These are phyloP conservation scores for Fusarium nelsonii DNA, from an alignment of 2,329 filamentous ascomycete species.

Conservation along the genomic window DNA sequence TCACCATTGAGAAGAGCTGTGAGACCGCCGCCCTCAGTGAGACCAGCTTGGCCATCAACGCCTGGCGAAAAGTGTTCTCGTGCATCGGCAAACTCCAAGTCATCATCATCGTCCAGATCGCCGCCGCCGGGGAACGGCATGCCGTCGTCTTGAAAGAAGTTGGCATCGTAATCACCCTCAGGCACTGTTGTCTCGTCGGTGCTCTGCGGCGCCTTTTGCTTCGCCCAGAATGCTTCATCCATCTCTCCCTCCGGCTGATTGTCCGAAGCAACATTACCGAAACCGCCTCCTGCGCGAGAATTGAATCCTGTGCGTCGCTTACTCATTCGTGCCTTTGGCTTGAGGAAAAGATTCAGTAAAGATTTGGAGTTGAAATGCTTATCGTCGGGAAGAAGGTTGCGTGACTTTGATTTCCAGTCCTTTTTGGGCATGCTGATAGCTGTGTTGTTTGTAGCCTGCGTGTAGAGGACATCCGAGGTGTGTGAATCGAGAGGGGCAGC, in stretches of 20 bases:
- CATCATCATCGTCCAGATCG: slow-evolving; percentile 71
- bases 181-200: slow-evolving; percentile 68
- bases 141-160: slow-evolving; percentile 95
- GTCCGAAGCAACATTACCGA: slow-evolving; percentile 59
- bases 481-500: slow-evolving; percentile 76
- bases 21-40: slow-evolving; percentile 62
- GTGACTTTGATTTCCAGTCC: slow-evolving; percentile 93
- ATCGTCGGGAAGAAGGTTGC: slow-evolving; percentile 94
- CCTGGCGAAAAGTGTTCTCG: slow-evolving; percentile 81
- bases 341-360: slow-evolving; percentile 89
- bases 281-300: slow-evolving; percentile 55
- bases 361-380: slow-evolving; percentile 98
- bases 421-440: slow-evolving; percentile 90
- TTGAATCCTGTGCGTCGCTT: slow-evolving; percentile 69
- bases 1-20: slow-evolving; percentile 65
- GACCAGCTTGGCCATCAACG: slow-evolving; percentile 62
- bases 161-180: slow-evolving; percentile 90
- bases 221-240: slow-evolving; percentile 96
- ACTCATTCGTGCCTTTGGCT: slow-evolving; percentile 88
- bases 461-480: slow-evolving; percentile 82
- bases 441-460: slow-evolving; percentile 81
- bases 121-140: slow-evolving; percentile 75
- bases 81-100: slow-evolving; percentile 82
- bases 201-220: slow-evolving; percentile 68
- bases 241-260: slow-evolving; percentile 79